Conservation (phyloP, 495 filamentous ascomycete species). For the Aspergillus olivimuriae region DNA sequence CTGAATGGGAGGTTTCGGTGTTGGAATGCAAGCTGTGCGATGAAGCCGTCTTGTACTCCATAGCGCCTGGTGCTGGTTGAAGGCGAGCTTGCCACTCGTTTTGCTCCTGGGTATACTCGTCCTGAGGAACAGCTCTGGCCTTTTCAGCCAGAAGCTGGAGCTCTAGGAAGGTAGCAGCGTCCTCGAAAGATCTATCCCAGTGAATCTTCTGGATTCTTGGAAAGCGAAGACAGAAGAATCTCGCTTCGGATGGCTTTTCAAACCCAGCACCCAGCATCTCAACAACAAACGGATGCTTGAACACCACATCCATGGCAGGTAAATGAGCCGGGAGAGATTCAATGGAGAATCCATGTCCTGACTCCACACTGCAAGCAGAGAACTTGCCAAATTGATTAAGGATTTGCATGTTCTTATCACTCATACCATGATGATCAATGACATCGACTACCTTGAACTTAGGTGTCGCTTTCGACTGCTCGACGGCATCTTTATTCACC, state of each 20-base stretch:
- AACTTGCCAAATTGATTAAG: constrained; percentile 50
- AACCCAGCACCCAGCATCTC: constrained; percentile 61
- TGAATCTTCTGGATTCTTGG: constrained; percentile 59
- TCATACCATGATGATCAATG: constrained; percentile 45
- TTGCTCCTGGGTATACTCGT: constrained; percentile 45
- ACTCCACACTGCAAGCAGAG: constrained; percentile 17
- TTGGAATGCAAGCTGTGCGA: constrained; percentile 21
- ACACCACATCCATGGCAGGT: constrained; percentile 38
- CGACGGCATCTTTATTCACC: constrained; percentile 60
- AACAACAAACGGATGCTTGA: constrained; percentile 56
- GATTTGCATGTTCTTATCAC: constrained; percentile 37
- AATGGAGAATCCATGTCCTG: constrained; percentile 26
- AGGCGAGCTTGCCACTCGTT: constrained; percentile 49
- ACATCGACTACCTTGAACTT: constrained; percentile 59
- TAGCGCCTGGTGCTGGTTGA: too few species aligned
- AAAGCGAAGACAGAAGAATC: constrained; percentile 57
- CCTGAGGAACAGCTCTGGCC: constrained; percentile 32
- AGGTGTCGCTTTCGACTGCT: constrained; percentile 46
- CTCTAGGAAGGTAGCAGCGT: constrained; percentile 49
- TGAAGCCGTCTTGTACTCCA: too few species aligned
- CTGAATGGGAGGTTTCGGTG: too few species aligned
- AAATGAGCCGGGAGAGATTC: constrained; percentile 24
- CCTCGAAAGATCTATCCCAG: constrained; percentile 49
- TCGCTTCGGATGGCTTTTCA: constrained; percentile 51
- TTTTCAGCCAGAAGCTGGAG: constrained; percentile 48